Evolutionary conservation across 345 rosid genomes (phyloP), one percentile per base, ranked within the genome.

Genomic region (Moricandia arvensis): DNA sequence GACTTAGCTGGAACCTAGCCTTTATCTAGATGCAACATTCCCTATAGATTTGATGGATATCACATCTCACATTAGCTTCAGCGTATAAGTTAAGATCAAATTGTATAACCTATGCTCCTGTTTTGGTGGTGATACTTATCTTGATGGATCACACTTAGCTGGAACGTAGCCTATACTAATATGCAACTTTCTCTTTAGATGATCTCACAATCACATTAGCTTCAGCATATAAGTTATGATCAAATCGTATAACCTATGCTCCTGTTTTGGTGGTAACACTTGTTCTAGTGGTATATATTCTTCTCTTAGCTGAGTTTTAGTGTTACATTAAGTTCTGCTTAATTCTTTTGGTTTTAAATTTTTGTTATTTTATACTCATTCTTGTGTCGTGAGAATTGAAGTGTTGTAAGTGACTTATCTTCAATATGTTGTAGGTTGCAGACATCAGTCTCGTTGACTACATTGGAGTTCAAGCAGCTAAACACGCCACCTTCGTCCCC

Each of bases 401-500:
- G 18, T 33, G 33, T 31, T 31, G 51, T 41, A 18, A 38, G 3
- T 66, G 15, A 72, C 51, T 5, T 16, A 47, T 67, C 4, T 35
- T 58, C 0, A 31, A 27, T 24, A 3, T 59, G 30, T 17, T 74
- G 29, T 65, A 90, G 96, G 87, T 90, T 34, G 49, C 68, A 54
- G 96, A 90, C n/a, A 81, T 90, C 69, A 85, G 91, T n/a, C 77
- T 90, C 75, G 54, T 38, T 1, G 96, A 90, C 74, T 90, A 88
- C 82, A 82, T 90, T 49, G 93, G 88, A 16, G 88, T 84, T 18
- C 82, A 76, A 49, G 80, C 88, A 38, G 87, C 86, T 4, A 91
- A 86, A 76, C 91, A 91, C 21, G 97, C 95, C 0, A 89, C 90
- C 12, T 89, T 72, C 77, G 86, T 91, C 0, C 97, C 97, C 10